Evolutionary conservation across 768 basidiomycete genomes (phyloP), one percentile per base, ranked within the genome.

Genomic region (Agrocybe pediades): DNA sequence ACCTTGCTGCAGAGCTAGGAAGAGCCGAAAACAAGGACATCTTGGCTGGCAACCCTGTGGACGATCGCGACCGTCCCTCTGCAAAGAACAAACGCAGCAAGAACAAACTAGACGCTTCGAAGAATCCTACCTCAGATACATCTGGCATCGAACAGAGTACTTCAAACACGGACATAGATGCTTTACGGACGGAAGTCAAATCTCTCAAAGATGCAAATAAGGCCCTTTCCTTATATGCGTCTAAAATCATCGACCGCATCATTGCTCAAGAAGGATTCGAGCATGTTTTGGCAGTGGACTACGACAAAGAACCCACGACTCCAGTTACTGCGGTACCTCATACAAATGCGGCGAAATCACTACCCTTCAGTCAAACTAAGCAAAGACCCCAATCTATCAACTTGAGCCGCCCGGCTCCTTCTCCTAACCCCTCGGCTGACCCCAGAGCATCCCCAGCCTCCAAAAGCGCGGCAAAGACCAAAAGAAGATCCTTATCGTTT

Each of bases 241-340:
- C 92, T 42, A 98, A 98, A 79, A 98, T 98, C 60, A 91, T 98
- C 64, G 96, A 98, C 74, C 85, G 95, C 41, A 97, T 98, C 66
- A 96, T 98, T 62, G 83, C 90, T 1, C 90, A 95, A 69, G 95
- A 97, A 71, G 95, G 95, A 20, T 98, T 96, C 72, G 96, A 98
- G 70, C 93, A 96, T 62, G 90, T 98, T 50, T 83, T 98, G 29
- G 91, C 95, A n/a, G 87, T 84, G 41, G 95, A 98, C 69, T 96
- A 91, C 62, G 89, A 90, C 44, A 81, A 83, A 54, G 74, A 81
- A 25, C 74, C 76, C 9, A 70, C 74, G 9, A 81, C 82, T 27
- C 74, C 84, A 11, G 65, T 73, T 11, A 73, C 77, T 16, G 67
- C 79, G 11, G 62, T 66, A 9, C 67, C 78, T 2, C 60, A 65